phyloP scores from a whole-genome alignment of 441 rosid genomes.

The Bruguiera hainesii region DNA sequence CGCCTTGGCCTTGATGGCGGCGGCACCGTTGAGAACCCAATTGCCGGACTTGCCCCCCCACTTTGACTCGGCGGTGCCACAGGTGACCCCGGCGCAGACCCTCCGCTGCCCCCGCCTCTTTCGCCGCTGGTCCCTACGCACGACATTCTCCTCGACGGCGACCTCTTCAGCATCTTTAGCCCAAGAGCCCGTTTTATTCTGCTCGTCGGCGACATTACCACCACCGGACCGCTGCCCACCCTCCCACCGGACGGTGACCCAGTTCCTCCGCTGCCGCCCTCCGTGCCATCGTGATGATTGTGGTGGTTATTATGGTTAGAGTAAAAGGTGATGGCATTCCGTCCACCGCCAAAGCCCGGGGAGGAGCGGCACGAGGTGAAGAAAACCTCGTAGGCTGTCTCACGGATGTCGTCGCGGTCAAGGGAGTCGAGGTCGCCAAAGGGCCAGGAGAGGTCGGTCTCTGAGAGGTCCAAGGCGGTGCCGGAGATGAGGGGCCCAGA shows the following conservation, averaged over 20 bases:
- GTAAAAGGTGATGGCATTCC: conserved; percentile 57
- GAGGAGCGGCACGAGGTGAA: conserved; percentile 87
- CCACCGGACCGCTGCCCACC: conserved; percentile 38
- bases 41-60: conserved; percentile 30
- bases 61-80: conserved; percentile 17
- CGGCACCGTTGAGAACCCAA: conserved; percentile 39
- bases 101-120: conserved; percentile 22
- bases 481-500: conserved; percentile 38
- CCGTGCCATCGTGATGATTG: conserved; percentile 24
- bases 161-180: conserved; percentile 61
- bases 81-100: conserved; percentile 47
- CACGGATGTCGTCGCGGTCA: conserved; percentile 62
- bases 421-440: conserved; percentile 56
- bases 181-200: conserved; percentile 70
- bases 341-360: conserved; percentile 78
- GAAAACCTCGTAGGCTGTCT: conserved; percentile 83
- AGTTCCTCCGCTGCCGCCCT: conserved; percentile 52
- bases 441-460: conserved; percentile 64
- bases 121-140: conserved; percentile 25
- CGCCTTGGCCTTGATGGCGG: conserved; percentile 48
- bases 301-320: conserved; percentile 32
- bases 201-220: conserved; percentile 71
- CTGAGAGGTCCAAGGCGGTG: conserved; percentile 24
- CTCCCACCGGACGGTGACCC: conserved; percentile 27
- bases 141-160: conserved; percentile 70